Base-by-base conservation (phyloP, 2,329 filamentous ascomycete species). In the Alternaria sp. region DNA sequence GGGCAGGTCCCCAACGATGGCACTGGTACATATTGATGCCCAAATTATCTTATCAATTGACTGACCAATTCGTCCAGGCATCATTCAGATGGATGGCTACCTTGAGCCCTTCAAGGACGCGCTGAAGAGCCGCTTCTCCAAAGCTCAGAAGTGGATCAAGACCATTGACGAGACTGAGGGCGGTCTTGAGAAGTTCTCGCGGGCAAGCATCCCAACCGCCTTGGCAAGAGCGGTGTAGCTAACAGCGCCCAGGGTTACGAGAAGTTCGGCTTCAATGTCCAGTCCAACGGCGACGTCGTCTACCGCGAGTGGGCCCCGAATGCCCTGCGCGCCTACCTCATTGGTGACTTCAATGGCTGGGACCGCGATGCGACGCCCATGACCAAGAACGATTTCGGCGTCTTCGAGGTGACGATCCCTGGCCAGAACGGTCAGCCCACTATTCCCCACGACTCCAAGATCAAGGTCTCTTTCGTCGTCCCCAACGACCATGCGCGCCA, bases 281-380 rank as follows among this genome's bases (percentile, higher is more conserved):
- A 90, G 76, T 84, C 88, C 58, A 89, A 97, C 74, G 93, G 93
- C 79, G 94, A 94, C 79, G 93, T 99, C 70, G 85, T 87, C 61
- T 99, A 99, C 81, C 88, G 93, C 71, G 96, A 99, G 86, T 99
- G 96, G 96, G 96, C 96, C 1, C 94, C 96, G 25, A 96, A 94
- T 84, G 95, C 94, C 58, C 85, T 88, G 44, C 86, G 92, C 75
- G 96, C 96, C 54, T 94, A 90, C 78, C 87, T 99, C 56, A 91
- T 97, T 72, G 96, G 96, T 65, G 96, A 98, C 72, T 99, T 98
- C 85, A 99, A 99, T 82, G 88, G 88, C 71, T 99, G 96, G 96
- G 89, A 96, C 79, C 86, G 90, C 74, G 88, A 89, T 66, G 89
- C 93, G 23, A 92, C 96, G 72, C 89, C 90, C 55, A 97, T 99